phyloP scores from a whole-genome alignment of 1,284 basidiomycete species.

The Boletus subluridellus region DNA sequence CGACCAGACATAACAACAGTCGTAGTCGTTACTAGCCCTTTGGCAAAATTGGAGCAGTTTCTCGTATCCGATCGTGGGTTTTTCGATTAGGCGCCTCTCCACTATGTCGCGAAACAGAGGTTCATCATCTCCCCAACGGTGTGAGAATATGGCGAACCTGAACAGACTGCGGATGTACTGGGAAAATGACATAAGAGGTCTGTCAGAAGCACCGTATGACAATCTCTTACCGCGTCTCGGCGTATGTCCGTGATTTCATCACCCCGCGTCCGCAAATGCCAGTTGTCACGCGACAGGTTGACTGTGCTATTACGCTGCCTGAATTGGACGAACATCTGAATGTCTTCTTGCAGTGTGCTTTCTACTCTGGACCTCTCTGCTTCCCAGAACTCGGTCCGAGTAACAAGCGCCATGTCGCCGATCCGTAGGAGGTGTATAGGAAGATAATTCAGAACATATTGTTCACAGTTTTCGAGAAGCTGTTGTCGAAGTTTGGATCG shows the following conservation, averaged over 20 bases:
- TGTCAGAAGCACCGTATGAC: neutral
- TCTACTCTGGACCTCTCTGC: slow-evolving; percentile 9
- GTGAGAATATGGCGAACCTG: slow-evolving; percentile 23
- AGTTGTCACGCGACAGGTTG: too few relatives aligned
- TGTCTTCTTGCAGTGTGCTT: neutral
- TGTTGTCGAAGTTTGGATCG: slow-evolving; percentile 3
- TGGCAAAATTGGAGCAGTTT: slow-evolving; percentile 17
- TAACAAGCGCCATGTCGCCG: slow-evolving; percentile 10
- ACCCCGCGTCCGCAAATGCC: neutral
- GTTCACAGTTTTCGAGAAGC: slow-evolving; percentile 15
- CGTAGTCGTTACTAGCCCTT: slow-evolving; percentile 7
- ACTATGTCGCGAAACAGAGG: slow-evolving; percentile 14
- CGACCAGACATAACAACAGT: slow-evolving; percentile 20
- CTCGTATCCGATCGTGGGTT: slow-evolving; percentile 8
- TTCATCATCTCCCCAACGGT: slow-evolving; percentile 20
- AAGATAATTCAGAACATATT: slow-evolving; percentile 17
- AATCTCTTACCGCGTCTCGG: slow-evolving; percentile 5
- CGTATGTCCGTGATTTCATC: slow-evolving; percentile 3
- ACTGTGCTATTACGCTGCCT: neutral
- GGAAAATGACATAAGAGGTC: neutral
- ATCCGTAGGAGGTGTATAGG: slow-evolving; percentile 15
- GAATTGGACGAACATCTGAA: neutral
- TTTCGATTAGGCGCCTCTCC: neutral
- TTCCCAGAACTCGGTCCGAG: slow-evolving; percentile 13
- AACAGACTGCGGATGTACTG: slow-evolving; percentile 18